phyloP scores from a whole-genome alignment of 2,329 filamentous ascomycete species.

The Lizonia empirigonia region DNA sequence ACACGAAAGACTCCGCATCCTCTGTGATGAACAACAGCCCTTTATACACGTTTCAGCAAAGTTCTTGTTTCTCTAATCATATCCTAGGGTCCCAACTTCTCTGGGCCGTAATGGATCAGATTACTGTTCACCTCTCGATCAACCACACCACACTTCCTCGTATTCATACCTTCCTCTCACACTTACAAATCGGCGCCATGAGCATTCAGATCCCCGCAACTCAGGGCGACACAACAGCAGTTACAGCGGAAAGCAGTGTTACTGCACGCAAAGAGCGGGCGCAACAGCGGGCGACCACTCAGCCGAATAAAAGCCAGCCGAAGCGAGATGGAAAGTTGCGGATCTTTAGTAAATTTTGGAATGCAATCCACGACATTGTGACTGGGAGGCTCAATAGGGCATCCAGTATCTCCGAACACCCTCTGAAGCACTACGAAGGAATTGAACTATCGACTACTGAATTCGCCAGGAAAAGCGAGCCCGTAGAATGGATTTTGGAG shows the following conservation, averaged over 20 bases:
- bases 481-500: not conserved
- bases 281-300: not conserved
- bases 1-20: constrained; percentile 7
- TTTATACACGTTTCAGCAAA: not conserved
- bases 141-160: constrained; percentile 18
- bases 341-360: not conserved
- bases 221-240: not conserved
- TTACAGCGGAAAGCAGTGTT: not conserved
- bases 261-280: not conserved
- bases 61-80: not conserved
- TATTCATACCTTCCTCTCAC: constrained; percentile 11
- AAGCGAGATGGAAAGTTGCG: not conserved
- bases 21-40: not conserved
- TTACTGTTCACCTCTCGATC: constrained; percentile 19
- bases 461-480: not conserved
- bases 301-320: not conserved
- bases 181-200: constrained; percentile 10
- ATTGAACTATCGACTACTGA: not conserved
- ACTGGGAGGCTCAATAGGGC: not conserved
- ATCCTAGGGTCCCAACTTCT: constrained; percentile 9
- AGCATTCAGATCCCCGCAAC: not conserved
- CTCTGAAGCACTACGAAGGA: not conserved
- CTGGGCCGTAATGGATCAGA: constrained; percentile 15
- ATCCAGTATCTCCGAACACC: not conserved
- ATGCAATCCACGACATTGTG: not conserved